Percentiles rank a stretch among this genome's conserved stretches.
Evolutionary conservation across 164 flowering plant genomes (phyloP).

Genomic region (Litsea cubeba): DNA sequence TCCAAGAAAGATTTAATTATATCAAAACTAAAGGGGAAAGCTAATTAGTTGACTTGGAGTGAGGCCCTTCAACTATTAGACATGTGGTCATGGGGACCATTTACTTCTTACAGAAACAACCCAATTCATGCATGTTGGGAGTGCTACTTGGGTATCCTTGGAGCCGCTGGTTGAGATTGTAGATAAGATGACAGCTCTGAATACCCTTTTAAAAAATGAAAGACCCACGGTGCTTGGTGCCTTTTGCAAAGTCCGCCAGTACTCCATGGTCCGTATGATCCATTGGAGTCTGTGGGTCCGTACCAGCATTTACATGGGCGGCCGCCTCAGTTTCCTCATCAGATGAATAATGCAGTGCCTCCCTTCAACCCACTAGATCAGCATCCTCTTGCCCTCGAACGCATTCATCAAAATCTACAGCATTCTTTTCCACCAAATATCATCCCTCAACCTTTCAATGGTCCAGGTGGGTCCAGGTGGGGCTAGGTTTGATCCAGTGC

Average conservation of each 20-base stretch:
- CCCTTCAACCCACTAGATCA: slow-evolving; percentile 44
- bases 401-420: slow-evolving; percentile 40
- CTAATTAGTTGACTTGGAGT: no score
- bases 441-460: slow-evolving; percentile 40
- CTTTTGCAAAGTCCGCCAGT: slow-evolving; percentile 38
- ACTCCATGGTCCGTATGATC: slow-evolving; percentile 35
- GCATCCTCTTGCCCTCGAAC: slow-evolving; percentile 46
- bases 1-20: no score
- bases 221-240: slow-evolving; percentile 21
- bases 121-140: slow-evolving; percentile 18
- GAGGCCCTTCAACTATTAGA: no score
- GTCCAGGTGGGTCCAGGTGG: slow-evolving; percentile 8
- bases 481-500: no score
- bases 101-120: no score
- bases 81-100: no score
- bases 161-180: slow-evolving; percentile 22
- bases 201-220: slow-evolving; percentile 38
- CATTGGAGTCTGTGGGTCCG: slow-evolving; percentile 37
- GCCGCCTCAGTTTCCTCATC: slow-evolving; percentile 47
- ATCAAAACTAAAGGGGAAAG: no score
- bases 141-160: slow-evolving; percentile 21
- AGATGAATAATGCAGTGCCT: slow-evolving; percentile 48
- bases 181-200: slow-evolving; percentile 51
- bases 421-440: slow-evolving; percentile 57
- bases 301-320: slow-evolving; percentile 39